Conservation (phyloP, 169 alveolate species). For the Plasmodium falciparum region DNA sequence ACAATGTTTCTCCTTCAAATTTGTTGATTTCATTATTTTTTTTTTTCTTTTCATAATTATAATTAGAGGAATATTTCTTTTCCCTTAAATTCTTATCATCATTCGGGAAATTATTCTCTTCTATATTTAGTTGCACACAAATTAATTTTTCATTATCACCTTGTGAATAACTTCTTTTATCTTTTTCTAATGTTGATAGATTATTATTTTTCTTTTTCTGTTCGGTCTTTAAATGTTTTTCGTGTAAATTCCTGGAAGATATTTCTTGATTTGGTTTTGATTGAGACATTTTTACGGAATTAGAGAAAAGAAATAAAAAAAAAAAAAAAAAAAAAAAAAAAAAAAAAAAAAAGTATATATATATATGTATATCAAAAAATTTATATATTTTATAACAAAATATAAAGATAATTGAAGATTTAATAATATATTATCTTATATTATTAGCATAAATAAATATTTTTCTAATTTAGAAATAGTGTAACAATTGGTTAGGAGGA, state of each 20-base stretch:
- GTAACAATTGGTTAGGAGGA: too few species aligned
- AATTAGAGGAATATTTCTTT: not conserved
- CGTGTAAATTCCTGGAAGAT: not conserved
- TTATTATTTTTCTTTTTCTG: constrained; percentile 8
- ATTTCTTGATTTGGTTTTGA: not conserved
- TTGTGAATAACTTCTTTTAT: constrained; percentile 3
- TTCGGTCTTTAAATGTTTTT: not conserved
- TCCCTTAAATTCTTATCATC: constrained; percentile 1
- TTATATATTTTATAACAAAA: too few species aligned
- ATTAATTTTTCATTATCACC: constrained; percentile 9
- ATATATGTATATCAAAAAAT: too few species aligned
- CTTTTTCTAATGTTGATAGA: not conserved
- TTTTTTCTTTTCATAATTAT: constrained; percentile 9
- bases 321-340: too few species aligned
- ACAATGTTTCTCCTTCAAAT: not conserved
- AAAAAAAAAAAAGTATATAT: too few species aligned
- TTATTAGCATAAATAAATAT: too few species aligned
- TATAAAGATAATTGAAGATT: too few species aligned
- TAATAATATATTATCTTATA: too few species aligned
- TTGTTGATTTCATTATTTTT: constrained; percentile 14
- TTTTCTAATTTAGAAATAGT: too few species aligned
- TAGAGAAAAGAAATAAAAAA: too few species aligned
- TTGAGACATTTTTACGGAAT: not conserved
- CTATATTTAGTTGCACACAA: constrained; percentile 1
- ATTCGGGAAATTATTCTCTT: not conserved